Base-by-base conservation (phyloP, 805 yeast genomes). In the Zygotorulaspora sp. region DNA sequence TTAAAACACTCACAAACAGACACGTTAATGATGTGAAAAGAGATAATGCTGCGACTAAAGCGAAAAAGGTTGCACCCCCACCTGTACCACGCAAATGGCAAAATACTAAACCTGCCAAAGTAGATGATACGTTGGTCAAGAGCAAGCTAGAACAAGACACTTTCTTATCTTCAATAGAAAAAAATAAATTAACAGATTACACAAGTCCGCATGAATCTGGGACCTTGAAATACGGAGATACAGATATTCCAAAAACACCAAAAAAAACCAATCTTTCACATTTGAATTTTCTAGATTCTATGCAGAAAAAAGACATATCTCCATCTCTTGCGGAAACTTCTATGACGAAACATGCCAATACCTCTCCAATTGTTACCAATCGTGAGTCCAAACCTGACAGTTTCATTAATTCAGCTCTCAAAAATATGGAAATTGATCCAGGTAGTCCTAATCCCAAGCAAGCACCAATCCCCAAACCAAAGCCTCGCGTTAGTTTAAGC, bases 381-480 rank as follows among this genome's bases (percentile, higher is more conserved):
- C 10, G 20, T 6, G 29, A 29, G n/a, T 31, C 17, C 11, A 22
- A 17, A 13, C 42, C 55, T 8, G 52, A 47, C 21, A 48, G 49
- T 33, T 54, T 54, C 18, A 51, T 54, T 21, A 41, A 40, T n/a
- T 52, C 59, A 14, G 52, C 53, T 4, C 16, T 52, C 14, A 45
- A 37, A 29, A 26, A 30, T n/a, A 21, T 21, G 23, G 23, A 21
- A 21, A n/a, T n/a, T n/a, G n/a, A n/a, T n/a, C n/a, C n/a, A n/a
- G n/a, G n/a, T n/a, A n/a, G n/a, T n/a, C n/a, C n/a, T n/a, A n/a
- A n/a, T n/a, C n/a, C n/a, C n/a, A 21, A 21, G 10, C 7, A 10
- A 8, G 10, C 23, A 7, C 7, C 23, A 21, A 23, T 12, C 11
- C 18, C 15, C 13, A 12, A 14, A 24, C 29, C 25, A 3, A 14